Base-by-base conservation (phyloP, 495 filamentous ascomycete species). In the Filosporella fistucella region DNA sequence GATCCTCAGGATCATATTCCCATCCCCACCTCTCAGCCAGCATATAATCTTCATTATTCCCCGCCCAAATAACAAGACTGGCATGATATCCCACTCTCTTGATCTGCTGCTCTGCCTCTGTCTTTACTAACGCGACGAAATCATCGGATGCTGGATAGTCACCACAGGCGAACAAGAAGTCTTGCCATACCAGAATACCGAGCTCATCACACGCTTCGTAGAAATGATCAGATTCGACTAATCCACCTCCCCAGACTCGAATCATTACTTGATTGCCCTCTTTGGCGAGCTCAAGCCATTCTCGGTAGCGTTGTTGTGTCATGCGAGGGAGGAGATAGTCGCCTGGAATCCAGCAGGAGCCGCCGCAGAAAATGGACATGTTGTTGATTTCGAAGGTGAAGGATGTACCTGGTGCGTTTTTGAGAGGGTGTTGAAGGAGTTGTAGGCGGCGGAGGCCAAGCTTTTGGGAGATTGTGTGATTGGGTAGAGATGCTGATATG, bases 21-120 rank as follows among this genome's bases (percentile, higher is more conserved):
- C 80, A 74, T 57, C 66, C 81, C 55, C 74, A 72, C 23, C 69
- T 69, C 58, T 95, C 91, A 42, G 82, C 82, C 22, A 90, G 86
- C 63, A 94, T 88, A 62, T 96, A 96, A 61, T 97, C 90, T 63
- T 96, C 91, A 59, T 97, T 96, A 64, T 95, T 96, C 17, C 91
- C 91, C 10, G 85, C 88, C 57, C 79, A 95, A 47, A 97, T 83
- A 30, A 93, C 85, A 55, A 97, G 84, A 18, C 80, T 86, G 0
- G 91, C 87, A 58, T 96, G 91, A 54, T 94, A 87, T 18, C 88
- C 77, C 12, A 97, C 69, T 21, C 82, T 66, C 49, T 78, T 81
- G 35, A 95, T 70, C 52, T 96, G 91, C 51, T 81, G 84, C 20
- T 77, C 62, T 9, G 87, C 84, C 66, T 96, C 91, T 17, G 73